These are phyloP conservation scores for Pachyrhizus erosus DNA, from an alignment of 306 rosid species.

Conservation along the genomic window DNA sequence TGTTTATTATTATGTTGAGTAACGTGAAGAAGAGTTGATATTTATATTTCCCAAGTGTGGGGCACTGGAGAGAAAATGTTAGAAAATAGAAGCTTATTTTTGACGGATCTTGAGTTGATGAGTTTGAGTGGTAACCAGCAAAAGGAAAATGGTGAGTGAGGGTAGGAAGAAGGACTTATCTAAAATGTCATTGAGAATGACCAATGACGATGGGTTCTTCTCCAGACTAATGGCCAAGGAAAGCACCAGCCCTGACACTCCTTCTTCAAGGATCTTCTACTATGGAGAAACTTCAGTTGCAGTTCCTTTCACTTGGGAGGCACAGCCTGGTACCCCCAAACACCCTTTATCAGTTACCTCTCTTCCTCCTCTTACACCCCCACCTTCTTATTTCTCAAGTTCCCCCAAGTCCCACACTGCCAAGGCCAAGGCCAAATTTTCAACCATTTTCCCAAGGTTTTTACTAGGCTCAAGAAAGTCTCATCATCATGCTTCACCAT, in stretches of 20 bases:
- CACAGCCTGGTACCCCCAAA: constrained; percentile 58
- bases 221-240: constrained; percentile 47
- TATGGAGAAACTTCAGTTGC: constrained; percentile 49
- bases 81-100: too few relatives aligned
- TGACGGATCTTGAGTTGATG: not conserved
- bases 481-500: constrained; percentile 26
- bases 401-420: constrained; percentile 5
- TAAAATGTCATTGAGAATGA: constrained; percentile 50
- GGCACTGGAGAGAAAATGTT: too few relatives aligned
- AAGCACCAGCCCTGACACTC: constrained; percentile 15
- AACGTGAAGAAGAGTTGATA: too few relatives aligned
- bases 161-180: constrained; percentile 14
- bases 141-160: constrained; percentile 27
- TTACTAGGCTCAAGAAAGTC: constrained; percentile 25
- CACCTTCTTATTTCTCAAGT: constrained; percentile 51
- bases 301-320: constrained; percentile 56
- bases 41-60: too few relatives aligned
- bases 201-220: constrained; percentile 46
- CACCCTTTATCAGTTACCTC: constrained; percentile 45
- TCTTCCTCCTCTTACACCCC: constrained; percentile 56
- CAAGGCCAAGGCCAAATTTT: constrained; percentile 16
- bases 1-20: too few relatives aligned
- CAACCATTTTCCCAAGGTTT: constrained; percentile 36
- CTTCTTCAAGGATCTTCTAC: constrained; percentile 51
- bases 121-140: not conserved